phyloP scores from a whole-genome alignment of 2,329 filamentous ascomycete genomes.

The Leptodontidium sp. region DNA sequence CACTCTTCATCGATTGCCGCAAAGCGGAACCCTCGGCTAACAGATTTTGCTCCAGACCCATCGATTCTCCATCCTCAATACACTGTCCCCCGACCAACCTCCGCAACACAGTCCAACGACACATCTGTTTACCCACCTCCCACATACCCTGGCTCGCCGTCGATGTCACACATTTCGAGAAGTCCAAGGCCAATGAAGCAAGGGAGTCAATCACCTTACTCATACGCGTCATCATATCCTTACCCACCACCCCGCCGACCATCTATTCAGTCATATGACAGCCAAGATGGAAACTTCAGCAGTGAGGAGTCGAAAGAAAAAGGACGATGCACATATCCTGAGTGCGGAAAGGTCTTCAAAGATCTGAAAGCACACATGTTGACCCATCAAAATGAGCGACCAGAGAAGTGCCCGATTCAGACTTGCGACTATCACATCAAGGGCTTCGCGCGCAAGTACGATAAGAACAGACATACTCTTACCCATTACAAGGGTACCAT shows the following conservation, averaged over 20 bases:
- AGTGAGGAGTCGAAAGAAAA: conserved; percentile 46
- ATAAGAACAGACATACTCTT: conserved; percentile 95
- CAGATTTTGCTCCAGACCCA: conserved; percentile 41
- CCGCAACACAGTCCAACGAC: conserved; percentile 39
- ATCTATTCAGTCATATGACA: conserved; percentile 44
- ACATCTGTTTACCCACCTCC: conserved; percentile 42
- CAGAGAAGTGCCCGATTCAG: conserved; percentile 94
- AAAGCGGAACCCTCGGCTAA: conserved; percentile 38
- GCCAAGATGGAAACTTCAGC: conserved; percentile 45
- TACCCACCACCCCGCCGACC: conserved; percentile 42
- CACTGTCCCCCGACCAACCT: conserved; percentile 36
- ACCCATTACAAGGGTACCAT: conserved; percentile 99
- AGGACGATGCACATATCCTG: conserved; percentile 61
- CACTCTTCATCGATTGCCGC: conserved; percentile 24
- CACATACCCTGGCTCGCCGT: conserved; percentile 45
- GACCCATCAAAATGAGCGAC: conserved; percentile 91
- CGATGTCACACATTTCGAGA: conserved; percentile 44
- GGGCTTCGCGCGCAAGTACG: conserved; percentile 95
- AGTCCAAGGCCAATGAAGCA: conserved; percentile 42
- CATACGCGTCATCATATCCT: conserved; percentile 42
- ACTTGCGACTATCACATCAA: conserved; percentile 95
- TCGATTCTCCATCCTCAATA: conserved; percentile 46
- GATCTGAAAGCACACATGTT: conserved; percentile 89
- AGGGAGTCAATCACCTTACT: conserved; percentile 45
- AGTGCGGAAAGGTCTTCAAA: conserved; percentile 67